Base-by-base conservation (phyloP, 2,329 filamentous ascomycete genomes). In the Arthrinium phaeospermum region DNA sequence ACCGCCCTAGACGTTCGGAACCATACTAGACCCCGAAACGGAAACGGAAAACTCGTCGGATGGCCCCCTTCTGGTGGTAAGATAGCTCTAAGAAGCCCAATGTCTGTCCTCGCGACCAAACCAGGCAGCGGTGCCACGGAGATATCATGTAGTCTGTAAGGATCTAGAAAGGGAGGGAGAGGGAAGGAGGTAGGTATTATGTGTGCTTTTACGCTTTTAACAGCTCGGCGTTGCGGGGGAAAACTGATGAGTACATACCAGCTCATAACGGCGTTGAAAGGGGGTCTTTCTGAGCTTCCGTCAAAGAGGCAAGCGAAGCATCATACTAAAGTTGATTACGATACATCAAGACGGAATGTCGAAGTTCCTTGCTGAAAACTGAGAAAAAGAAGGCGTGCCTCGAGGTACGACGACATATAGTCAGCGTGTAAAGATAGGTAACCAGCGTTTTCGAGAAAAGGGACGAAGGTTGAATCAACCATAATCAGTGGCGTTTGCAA, bases 161-260 rank as follows among this genome's bases (percentile, higher is more conserved):
- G 57, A 64, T 64, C 30, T 19, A 7, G 34, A n/a, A 64, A 41
- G 53, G 57, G 57, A 41, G 8, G 27, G 27, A 41, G 7, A 10
- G 10, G 37, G 37, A 41, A 41, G 37, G 37, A 41, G 57, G 10
- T 41, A 64, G 57, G 57, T 64, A 64, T 64, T 64, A 41, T 64
- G 57, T 61, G 53, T 64, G 34, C 57, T 64, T 64, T 64, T 64
- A 64, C 57, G 57, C 57, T 64, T 64, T 64, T 24, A 24, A 64
- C 57, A 64, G 57, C 34, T 41, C 41, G 57, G 57, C 57, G 57
- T 64, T 64, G 57, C 57, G 57, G 57, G 49, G 57, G 34, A 64
- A 64, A 64, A 64, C 34, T 24, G 57, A 64, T 64, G 57, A 41
- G 57, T 41, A 22, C 30, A 41, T 24, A 41, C 37, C 37, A 37